Conservation (phyloP, 257 asterid species). For the Nicotiana obtusifolia region DNA sequence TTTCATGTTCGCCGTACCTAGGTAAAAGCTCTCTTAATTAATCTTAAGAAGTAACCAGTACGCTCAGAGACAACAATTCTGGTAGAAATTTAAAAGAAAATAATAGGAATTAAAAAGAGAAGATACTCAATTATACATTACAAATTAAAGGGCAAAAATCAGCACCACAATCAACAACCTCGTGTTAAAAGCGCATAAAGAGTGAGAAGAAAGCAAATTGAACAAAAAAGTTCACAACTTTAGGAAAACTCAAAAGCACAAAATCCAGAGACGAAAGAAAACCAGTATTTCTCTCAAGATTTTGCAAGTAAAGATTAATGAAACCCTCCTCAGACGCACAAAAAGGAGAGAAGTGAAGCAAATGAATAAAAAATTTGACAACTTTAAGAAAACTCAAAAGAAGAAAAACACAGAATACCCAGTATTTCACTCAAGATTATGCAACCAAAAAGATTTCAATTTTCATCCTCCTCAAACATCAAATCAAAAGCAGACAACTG, state of each 20-base stretch:
- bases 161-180: neutral
- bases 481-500: neutral
- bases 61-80: neutral
- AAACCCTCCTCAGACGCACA: neutral
- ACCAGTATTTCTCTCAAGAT: neutral
- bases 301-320: neutral
- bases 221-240: neutral
- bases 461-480: neutral
- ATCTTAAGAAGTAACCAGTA: neutral
- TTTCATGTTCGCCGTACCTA: neutral
- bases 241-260: neutral
- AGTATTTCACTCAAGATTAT: neutral
- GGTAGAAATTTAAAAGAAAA: neutral
- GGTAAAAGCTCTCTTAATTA: neutral
- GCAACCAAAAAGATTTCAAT: neutral
- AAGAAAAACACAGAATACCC: constrained; percentile 8
- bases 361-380: neutral
- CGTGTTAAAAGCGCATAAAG: neutral
- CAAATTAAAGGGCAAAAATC: neutral
- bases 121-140: neutral
- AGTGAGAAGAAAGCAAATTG: neutral
- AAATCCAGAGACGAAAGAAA: neutral
- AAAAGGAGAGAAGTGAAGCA: neutral
- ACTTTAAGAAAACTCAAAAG: neutral
- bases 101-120: neutral